Evolutionary conservation across 208 protist genomes (phyloP), one percentile per base, ranked within the genome.

Genomic region (Leishmania major): DNA sequence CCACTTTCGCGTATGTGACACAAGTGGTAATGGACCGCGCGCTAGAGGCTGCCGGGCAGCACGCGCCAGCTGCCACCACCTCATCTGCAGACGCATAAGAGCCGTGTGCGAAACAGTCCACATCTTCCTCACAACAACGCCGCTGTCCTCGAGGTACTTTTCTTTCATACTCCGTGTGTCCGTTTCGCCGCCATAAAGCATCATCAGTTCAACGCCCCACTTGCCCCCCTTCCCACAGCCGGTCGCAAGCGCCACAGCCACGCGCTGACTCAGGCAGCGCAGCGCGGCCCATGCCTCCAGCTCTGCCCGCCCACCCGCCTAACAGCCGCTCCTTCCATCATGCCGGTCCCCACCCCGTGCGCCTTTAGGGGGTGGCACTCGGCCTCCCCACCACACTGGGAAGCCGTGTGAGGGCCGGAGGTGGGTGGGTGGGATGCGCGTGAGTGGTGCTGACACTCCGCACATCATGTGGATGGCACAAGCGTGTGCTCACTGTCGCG

Each of bases 21-120:
- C 92, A 94, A 81, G 77, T 84, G 35, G 88, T 94, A 19, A 87
- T 93, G 78, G 91, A 94, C 57, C 79, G 84, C 74, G 78, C 90
- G 40, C 75, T 93, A 43, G 84, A 93, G 35, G 89, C 90, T 25
- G 90, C 92, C 2, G 43, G 81, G 64, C 83, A 85, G 59, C 88
- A 83, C 62, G 85, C 71, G 49, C 35, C 51, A 2, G 72, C 55
- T 45, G 28, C 78, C 3, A 53, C 8, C 35, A 49, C 71, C 28
- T n/a, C 73, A 77, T 43, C 45, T 31, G 47, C 70, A 55, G 45
- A 51, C 45, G 8, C 70, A 5, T 53, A n/a, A 51, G 74, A 51
- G 35, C 22, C 60, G 31, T 22, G 8, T 25, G 64, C 76, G 62
- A 77, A 40, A n/a, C 7, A 19, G 66, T 2, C 75, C 51, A 37